phyloP scores from a whole-genome alignment of 73 alveolate genomes.

The Effrenium voratum region DNA sequence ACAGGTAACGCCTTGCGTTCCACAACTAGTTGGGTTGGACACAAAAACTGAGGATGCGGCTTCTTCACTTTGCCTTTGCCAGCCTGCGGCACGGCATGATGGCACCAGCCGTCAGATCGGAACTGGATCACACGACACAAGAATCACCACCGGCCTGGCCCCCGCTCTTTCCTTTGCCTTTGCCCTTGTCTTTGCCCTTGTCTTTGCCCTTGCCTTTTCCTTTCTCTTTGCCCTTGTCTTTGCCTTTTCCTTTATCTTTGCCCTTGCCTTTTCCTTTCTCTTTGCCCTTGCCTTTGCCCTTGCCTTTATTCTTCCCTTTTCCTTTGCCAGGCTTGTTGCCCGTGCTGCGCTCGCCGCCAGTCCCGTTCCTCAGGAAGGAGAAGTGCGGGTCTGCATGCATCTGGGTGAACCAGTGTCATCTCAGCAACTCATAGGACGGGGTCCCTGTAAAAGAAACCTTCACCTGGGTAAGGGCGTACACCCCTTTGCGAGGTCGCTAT shows the following conservation, averaged over 20 bases:
- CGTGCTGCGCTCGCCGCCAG: not conserved
- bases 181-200: not conserved
- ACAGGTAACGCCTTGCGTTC: not conserved
- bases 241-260: not conserved
- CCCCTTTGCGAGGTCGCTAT: not conserved
- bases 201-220: constrained; percentile 26
- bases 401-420: not conserved
- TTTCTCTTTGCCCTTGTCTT: not conserved
- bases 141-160: not conserved
- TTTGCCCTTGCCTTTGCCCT: constrained; percentile 37
- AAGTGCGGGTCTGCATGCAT: not conserved
- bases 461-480: not conserved
- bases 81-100: not conserved
- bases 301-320: constrained; percentile 7
- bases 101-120: too few relatives aligned
- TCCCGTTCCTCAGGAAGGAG: not conserved
- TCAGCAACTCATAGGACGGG: not conserved
- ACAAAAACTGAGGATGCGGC: not conserved
- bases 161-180: not conserved
- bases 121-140: too few relatives aligned
- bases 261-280: constrained; percentile 18
- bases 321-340: not conserved
- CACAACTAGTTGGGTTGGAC: not conserved
- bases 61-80: not conserved
- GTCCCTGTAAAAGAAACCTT: not conserved